Evolutionary conservation across 805 yeast species (phyloP).

Genomic region (Candida caryicola): DNA sequence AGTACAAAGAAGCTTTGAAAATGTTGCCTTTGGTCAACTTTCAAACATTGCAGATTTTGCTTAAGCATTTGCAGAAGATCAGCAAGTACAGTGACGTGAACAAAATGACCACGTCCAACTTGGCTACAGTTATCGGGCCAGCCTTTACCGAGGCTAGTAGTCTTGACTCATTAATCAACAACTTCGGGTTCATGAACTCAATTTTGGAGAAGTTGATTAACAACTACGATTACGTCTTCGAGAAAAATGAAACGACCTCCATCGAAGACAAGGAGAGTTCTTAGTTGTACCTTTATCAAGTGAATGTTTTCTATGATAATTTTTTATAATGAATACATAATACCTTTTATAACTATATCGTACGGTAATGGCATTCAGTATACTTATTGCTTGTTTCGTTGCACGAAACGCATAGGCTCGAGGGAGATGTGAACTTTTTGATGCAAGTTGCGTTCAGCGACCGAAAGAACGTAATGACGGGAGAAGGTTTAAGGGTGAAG

Average conservation of each 20-base stretch:
- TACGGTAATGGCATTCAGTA: not conserved
- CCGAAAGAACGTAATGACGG: too few species aligned
- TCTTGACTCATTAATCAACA: conserved; percentile 44
- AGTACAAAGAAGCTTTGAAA: conserved; percentile 30
- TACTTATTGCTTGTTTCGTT: too few species aligned
- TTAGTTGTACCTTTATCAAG: too few species aligned
- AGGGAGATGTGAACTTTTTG: too few species aligned
- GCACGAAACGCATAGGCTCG: too few species aligned
- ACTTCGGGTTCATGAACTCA: conserved; percentile 55
- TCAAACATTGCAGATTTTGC: conserved; percentile 61
- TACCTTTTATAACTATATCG: conserved; percentile 1
- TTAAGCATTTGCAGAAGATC: conserved; percentile 67
- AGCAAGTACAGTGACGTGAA: conserved; percentile 65
- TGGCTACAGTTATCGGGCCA: conserved; percentile 84
- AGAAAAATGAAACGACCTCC: conserved; percentile 10
- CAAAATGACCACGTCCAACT: conserved; percentile 83
- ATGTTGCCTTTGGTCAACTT: conserved; percentile 65
- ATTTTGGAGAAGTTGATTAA: conserved; percentile 50
- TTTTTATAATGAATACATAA: conserved; percentile 2
- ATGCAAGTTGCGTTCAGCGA: too few species aligned
- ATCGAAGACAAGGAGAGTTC: conserved; percentile 1
- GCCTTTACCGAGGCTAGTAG: conserved; percentile 55
- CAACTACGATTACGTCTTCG: conserved; percentile 41
- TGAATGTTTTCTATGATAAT: not conserved
- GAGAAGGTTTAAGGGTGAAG: too few species aligned